phyloP scores from a whole-genome alignment of 805 yeast genomes.

The Jamesozyma jinghongensis region DNA sequence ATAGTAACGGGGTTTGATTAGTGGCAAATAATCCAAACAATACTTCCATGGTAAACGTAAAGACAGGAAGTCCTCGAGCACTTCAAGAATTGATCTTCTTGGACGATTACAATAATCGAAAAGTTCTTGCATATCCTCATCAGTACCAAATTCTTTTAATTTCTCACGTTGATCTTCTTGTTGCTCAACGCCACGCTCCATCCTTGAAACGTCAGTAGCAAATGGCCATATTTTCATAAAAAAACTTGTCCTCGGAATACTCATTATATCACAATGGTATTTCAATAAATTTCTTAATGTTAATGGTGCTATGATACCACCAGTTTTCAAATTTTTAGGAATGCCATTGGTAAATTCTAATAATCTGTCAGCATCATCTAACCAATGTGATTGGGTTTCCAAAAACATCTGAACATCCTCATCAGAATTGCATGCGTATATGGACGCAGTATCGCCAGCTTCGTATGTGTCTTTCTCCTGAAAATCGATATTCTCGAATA shows the following conservation, averaged over 20 bases:
- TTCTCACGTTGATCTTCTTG: slow-evolving; percentile 62
- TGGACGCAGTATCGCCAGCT: slow-evolving; percentile 76
- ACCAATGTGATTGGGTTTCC: slow-evolving; percentile 61
- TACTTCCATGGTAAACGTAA: slow-evolving; percentile 68
- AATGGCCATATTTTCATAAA: slow-evolving; percentile 70
- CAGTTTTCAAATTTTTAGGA: slow-evolving; percentile 35
- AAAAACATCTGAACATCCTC: slow-evolving; percentile 56
- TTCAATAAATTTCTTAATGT: slow-evolving; percentile 67
- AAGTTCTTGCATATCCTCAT: slow-evolving; percentile 70
- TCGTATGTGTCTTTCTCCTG: slow-evolving; percentile 26
- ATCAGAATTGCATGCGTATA: slow-evolving; percentile 67
- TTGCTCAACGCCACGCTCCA: slow-evolving; percentile 25
- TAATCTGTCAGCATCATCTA: slow-evolving; percentile 53
- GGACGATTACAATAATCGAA: slow-evolving; percentile 93
- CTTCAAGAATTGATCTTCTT: slow-evolving; percentile 77
- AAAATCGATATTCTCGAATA: slow-evolving; percentile 29
- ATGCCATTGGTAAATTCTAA: slow-evolving; percentile 23
- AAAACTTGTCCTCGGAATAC: slow-evolving; percentile 79
- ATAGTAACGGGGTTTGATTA: slow-evolving; percentile 70
- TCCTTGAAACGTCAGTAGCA: slow-evolving; percentile 40
- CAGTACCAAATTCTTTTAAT: slow-evolving; percentile 60
- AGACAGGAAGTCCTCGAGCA: slow-evolving; percentile 70
- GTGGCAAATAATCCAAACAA: slow-evolving; percentile 68
- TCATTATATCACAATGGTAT: slow-evolving; percentile 71
- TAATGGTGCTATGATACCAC: slow-evolving; percentile 50